A percentile compares a stretch with the other conserved stretches of the same genome.
Conservation (phyloP, 148 eudicot species). For the Heliamphora exappendiculata region DNA sequence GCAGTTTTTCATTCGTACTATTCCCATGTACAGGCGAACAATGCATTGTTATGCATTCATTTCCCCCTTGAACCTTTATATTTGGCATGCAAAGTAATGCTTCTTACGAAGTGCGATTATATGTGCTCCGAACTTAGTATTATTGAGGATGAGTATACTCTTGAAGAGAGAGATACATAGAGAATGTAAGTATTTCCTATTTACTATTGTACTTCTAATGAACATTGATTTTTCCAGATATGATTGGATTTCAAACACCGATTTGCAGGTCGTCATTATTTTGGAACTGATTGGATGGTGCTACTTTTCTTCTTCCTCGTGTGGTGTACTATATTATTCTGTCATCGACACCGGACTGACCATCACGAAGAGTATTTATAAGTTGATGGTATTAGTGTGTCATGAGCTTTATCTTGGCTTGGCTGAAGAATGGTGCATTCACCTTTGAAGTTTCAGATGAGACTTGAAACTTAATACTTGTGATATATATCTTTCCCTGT, state of each 20-base stretch:
- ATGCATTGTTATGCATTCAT: background rate
- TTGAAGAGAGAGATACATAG: background rate
- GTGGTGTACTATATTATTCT: background rate
- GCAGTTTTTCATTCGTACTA: conserved; percentile 8
- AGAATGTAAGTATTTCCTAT: conserved; percentile 7
- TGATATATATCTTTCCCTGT: background rate
- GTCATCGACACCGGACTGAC: background rate
- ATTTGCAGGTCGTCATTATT: conserved; percentile 20
- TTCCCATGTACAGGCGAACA: conserved; percentile 18
- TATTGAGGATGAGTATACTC: background rate
- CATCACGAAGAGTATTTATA: conserved; percentile 6
- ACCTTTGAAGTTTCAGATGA: background rate
- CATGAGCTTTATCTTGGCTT: conserved; percentile 9
- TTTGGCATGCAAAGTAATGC: conserved; percentile 1
- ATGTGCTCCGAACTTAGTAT: background rate
- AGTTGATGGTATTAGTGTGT: conserved; percentile 1
- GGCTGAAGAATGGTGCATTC: background rate
- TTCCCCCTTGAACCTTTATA: background rate
- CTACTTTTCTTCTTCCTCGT: conserved; percentile 1
- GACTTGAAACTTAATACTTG: background rate
- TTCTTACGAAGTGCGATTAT: conserved; percentile 8
- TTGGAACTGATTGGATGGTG: background rate
- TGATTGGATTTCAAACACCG: background rate
- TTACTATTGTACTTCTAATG: background rate
- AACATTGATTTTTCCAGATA: background rate